Conservation (phyloP, 140 eudicot genomes). For the Cichorium intybus region DNA sequence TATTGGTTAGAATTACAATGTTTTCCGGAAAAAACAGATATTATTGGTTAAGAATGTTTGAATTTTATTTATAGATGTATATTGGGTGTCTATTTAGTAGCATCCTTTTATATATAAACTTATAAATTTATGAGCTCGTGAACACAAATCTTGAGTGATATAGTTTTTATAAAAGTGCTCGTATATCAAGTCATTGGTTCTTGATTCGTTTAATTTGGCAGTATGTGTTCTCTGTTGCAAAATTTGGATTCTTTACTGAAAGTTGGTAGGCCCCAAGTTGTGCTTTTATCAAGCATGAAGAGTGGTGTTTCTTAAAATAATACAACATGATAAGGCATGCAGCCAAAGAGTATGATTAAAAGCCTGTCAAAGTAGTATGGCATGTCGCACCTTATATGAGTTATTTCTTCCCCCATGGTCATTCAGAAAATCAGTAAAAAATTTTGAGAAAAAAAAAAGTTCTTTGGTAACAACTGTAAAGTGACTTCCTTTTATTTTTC, state of each 20-base stretch:
- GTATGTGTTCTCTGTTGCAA: not conserved
- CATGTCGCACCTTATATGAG: too few relatives aligned
- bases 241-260: slow-evolving; percentile 5
- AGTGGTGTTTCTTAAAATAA: slow-evolving; percentile 9
- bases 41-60: too few relatives aligned
- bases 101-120: slow-evolving; percentile 15
- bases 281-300: slow-evolving; percentile 5
- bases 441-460: not conserved
- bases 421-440: not conserved
- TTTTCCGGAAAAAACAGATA: too few relatives aligned
- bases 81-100: too few relatives aligned
- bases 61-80: too few relatives aligned
- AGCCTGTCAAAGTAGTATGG: slow-evolving; percentile 17
- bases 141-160: slow-evolving; percentile 8
- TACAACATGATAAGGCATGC: slow-evolving; percentile 18
- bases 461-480: not conserved
- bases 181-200: not conserved
- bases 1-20: too few relatives aligned
- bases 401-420: not conserved
- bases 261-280: slow-evolving; percentile 1
- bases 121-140: slow-evolving; percentile 10
- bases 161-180: not conserved
- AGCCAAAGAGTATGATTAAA: slow-evolving; percentile 9
- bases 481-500: not conserved
- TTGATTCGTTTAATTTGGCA: not conserved